Conservation (phyloP, 768 basidiomycete genomes). For the Arthromyces matolae region DNA sequence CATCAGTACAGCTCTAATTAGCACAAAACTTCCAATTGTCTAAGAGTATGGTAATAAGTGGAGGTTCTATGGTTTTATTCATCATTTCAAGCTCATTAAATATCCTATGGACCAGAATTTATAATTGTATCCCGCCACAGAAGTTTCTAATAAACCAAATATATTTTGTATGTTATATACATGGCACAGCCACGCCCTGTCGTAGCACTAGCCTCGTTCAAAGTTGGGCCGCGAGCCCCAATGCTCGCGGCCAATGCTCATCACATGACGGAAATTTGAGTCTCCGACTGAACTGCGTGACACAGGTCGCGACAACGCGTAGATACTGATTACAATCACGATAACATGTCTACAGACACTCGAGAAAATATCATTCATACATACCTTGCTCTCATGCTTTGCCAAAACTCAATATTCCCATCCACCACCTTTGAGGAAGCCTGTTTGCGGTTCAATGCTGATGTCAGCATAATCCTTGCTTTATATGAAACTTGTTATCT, state of each 20-base stretch:
- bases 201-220: constrained; percentile 30
- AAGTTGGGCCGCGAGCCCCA: too few relatives aligned
- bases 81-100: too few relatives aligned
- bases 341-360: constrained; percentile 4
- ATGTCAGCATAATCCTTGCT: constrained; percentile 8
- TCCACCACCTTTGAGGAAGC: constrained; percentile 11
- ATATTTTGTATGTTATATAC: too few relatives aligned
- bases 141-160: too few relatives aligned
- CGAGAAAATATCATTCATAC: constrained; percentile 4
- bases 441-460: constrained; percentile 12
- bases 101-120: too few relatives aligned
- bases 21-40: too few relatives aligned
- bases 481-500: constrained; percentile 13
- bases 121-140: too few relatives aligned
- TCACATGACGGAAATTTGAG: neutral
- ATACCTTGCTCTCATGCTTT: constrained; percentile 11
- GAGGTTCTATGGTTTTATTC: too few relatives aligned
- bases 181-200: too few relatives aligned
- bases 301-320: neutral
- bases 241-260: neutral
- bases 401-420: neutral
- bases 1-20: too few relatives aligned
- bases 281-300: neutral
- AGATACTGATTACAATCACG: too few relatives aligned
- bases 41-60: too few relatives aligned